Base-by-base conservation (phyloP, 1,139 yeast genomes). In the Casaregolazyma suthepensis region DNA sequence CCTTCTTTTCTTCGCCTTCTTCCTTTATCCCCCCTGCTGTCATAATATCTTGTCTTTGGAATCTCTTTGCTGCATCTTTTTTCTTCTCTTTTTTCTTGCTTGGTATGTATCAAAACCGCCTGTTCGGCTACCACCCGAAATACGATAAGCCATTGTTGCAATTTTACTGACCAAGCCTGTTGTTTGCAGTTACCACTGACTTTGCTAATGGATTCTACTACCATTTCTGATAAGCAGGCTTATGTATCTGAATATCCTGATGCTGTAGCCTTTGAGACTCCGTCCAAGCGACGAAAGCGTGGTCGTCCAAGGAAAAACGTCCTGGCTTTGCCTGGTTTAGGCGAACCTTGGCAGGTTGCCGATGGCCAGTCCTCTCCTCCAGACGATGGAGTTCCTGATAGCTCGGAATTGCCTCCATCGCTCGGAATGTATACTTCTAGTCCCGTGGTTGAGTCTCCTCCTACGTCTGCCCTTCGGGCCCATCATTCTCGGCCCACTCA, bases 391-490 rank as follows among this genome's bases (percentile, higher is more conserved):
- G 12, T 7, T 5, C 31, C 44, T 23, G 17, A 29, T 22, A 37
- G 26, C 35, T 48, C 50, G 23, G 45, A 40, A 12, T 10, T 48
- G 26, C 52, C 54, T 15, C 61, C 61, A 9, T 54, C 59, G 2
- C 48, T 58, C 44, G 59, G 57, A 22, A 54, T 58, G 59, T 55
- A 52, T 45, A 46, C 61, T 17, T 58, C 61, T 9, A 57, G 60
- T 15, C 61, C 61, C 1, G 52, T 54, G 5, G 47, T 43, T 17
- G 58, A 56, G 22, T 58, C 61, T 13, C 61, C 61, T 1, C 52
- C 50, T 37, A 56, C 59, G 5, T 53, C 48, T 10, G 47, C 47
- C 37, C 31, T 35, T 35, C 9, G 13, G 40, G n/a, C n/a, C n/a
- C 17, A 9, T 35, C 40, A 7, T 13, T 7, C 15, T 35, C 40